Conservation (phyloP, 2,329 filamentous ascomycete genomes). For the Botryotinia globosa region DNA sequence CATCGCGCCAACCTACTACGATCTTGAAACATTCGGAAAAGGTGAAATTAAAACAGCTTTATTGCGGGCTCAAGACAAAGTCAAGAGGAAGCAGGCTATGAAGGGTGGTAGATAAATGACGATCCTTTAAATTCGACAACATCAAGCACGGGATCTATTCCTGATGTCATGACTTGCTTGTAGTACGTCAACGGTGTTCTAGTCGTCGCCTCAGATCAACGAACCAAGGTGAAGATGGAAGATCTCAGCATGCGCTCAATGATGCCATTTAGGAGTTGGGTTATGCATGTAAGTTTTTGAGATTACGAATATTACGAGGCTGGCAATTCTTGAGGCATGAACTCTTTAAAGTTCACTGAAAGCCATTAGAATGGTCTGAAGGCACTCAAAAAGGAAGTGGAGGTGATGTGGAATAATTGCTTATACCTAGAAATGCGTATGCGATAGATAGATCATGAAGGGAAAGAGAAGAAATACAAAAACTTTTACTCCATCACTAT, state of each 20-base stretch:
- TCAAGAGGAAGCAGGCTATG: constrained; percentile 50
- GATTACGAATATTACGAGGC: not conserved
- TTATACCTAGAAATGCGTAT: constrained; percentile 1
- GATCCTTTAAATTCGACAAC: not conserved
- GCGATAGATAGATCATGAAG: not conserved
- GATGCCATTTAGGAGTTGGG: not conserved
- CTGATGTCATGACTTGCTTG: not conserved
- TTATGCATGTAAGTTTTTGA: not conserved
- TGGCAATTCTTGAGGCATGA: not conserved
- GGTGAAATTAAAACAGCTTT: constrained; percentile 77
- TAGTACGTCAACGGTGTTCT: not conserved
- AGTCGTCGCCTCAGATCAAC: not conserved
- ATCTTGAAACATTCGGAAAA: constrained; percentile 76
- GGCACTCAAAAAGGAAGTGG: not conserved
- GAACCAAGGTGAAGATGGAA: not conserved
- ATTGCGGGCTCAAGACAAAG: constrained; percentile 56
- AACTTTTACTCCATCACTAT: not conserved
- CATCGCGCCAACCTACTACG: constrained; percentile 91
- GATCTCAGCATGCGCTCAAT: too few relatives aligned
- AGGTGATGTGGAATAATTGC: not conserved
- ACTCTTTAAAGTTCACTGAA: not conserved
- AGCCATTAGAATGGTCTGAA: not conserved
- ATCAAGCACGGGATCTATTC: not conserved
- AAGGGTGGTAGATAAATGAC: constrained; percentile 31
- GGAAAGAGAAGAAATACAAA: not conserved